Evolutionary conservation across 106 monocot species (phyloP).

Genomic region (Alisma plantagoaquatica): DNA sequence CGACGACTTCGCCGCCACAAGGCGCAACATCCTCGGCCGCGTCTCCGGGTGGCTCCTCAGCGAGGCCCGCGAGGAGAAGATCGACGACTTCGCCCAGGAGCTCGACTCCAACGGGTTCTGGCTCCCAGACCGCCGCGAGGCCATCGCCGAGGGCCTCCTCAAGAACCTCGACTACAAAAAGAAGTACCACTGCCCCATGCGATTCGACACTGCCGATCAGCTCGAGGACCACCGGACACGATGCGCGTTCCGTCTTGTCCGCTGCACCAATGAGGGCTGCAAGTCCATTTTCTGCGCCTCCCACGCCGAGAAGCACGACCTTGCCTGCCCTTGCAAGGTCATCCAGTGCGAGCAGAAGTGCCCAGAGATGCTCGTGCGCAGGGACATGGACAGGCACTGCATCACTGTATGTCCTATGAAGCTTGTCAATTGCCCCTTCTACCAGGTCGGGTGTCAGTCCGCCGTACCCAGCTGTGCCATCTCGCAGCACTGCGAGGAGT

Average conservation of each 20-base stretch:
- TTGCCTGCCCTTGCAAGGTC: conserved; percentile 36
- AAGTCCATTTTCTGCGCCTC: conserved; percentile 25
- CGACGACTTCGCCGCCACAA: conserved; percentile 38
- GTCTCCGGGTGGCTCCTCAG: conserved; percentile 57
- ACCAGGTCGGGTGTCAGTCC: conserved; percentile 40
- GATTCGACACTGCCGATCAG: conserved; percentile 10
- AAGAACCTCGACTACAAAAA: conserved; percentile 43
- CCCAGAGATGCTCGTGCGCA: conserved; percentile 20
- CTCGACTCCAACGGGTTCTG: conserved; percentile 51
- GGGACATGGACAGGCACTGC: conserved; percentile 76
- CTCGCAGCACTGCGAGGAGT: conserved; percentile 38
- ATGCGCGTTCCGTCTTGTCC: conserved; percentile 31
- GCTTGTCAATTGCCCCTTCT: conserved; percentile 60
- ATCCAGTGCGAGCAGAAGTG: conserved; percentile 52
- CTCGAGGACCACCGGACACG: conserved; percentile 17
- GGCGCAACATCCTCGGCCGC: conserved; percentile 28
- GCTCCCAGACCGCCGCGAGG: conserved; percentile 32
- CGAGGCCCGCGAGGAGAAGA: conserved; percentile 61
- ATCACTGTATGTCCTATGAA: conserved; percentile 56
- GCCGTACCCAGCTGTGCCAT: conserved; percentile 27
- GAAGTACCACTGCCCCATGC: conserved; percentile 26
- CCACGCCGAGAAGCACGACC: conserved; percentile 29
- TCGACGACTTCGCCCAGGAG: conserved; percentile 60
- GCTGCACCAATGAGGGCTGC: conserved; percentile 42
- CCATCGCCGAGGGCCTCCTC: conserved; percentile 25